Evolutionary conservation across 768 basidiomycete genomes (phyloP).

Genomic region (Kwoniella shandongensis): DNA sequence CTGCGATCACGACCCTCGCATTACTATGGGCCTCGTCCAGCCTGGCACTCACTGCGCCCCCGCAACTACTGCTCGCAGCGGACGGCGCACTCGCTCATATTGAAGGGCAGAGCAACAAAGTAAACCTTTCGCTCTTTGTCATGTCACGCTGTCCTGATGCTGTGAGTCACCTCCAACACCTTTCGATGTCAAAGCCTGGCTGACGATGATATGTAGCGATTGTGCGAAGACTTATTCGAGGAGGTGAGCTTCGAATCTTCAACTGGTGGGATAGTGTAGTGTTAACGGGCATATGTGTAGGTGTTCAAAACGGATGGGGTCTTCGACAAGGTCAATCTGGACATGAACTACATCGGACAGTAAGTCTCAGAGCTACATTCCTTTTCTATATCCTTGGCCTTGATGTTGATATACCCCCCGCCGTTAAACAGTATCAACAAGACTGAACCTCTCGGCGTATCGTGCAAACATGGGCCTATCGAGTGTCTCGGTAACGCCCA

Average conservation of each 20-base stretch:
- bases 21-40: not conserved
- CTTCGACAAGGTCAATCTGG: slow-evolving; percentile 65
- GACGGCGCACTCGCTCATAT: not conserved
- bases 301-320: slow-evolving; percentile 59
- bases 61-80: not conserved
- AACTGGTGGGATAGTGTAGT: not conserved
- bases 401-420: no score
- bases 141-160: slow-evolving; percentile 82
- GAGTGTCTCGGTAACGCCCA: slow-evolving; percentile 86
- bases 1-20: no score
- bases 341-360: slow-evolving; percentile 72
- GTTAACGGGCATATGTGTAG: slow-evolving; percentile 8
- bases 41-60: not conserved
- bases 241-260: slow-evolving; percentile 57
- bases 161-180: slow-evolving; percentile 26
- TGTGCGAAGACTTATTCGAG: slow-evolving; percentile 77
- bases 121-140: slow-evolving; percentile 54
- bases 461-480: slow-evolving; percentile 72
- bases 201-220: slow-evolving; percentile 47
- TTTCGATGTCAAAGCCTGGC: not conserved
- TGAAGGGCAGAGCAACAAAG: slow-evolving; percentile 11
- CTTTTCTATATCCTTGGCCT: no score
- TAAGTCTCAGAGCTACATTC: no score
- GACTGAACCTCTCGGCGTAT: slow-evolving; percentile 59
- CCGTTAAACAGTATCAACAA: slow-evolving; percentile 31